Base-by-base conservation (phyloP, 768 basidiomycete species). In the Trametes meyenii region DNA sequence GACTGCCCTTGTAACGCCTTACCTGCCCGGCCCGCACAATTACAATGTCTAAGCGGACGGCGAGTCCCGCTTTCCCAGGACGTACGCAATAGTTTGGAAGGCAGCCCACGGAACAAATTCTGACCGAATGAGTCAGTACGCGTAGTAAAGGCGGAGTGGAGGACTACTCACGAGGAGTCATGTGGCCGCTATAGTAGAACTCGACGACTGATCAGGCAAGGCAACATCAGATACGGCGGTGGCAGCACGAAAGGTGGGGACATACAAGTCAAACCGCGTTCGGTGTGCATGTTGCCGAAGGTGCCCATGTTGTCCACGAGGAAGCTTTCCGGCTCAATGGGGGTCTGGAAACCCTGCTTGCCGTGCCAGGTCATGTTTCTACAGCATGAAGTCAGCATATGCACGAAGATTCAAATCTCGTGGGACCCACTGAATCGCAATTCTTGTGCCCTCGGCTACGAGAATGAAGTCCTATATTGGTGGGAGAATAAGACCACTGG, bases 21-120 rank as follows among this genome's bases (percentile, higher is more conserved):
- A 42, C 14, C 11, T 12, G 13, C 40, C 40, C 13, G 11, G n/a
- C 5, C n/a, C 4, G 13, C 40, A 42, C n/a, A 3, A 4, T 8
- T 26, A 19, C 24, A 24, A 6, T 29, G 40, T 39, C 23, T 24
- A 64, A 5, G 63, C 63, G 3, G 79, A 78, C 45, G 81, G 80
- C 26, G 79, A 78, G 23, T 73, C 74, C 51, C 80, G 81, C 59
- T 75, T 77, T n/a, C 88, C 87, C 79, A 89, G 76, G 63, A 89
- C 66, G 66, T 81, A 88, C 58, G 85, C 76, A 82, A 89, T 87
- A 48, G 77, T 82, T 68, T 88, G 87, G 75, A 86, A 85, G 0
- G 85, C 81, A 42, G 89, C 85, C 86, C 87, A 64, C 26, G 62
- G 64, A 6, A 83, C 55, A 43, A 63, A 60, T 45, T 68, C 52